Evolutionary conservation across 2,329 filamentous ascomycete genomes (phyloP), one percentile per base, ranked within the genome.

Genomic region (Fusarium begoniae): DNA sequence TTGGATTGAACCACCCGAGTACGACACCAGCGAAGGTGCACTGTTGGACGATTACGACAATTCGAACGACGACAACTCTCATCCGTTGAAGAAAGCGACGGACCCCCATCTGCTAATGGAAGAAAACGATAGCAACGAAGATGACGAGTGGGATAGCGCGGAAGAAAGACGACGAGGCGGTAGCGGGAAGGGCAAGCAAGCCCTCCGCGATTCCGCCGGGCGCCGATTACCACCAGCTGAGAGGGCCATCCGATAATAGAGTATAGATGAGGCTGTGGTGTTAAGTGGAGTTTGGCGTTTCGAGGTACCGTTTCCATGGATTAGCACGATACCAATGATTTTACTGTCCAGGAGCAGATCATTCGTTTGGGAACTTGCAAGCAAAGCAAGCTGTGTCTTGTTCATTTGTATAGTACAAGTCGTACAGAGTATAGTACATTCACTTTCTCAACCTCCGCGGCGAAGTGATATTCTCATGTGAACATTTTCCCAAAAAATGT

Each of bases 1-100:
- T 79, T 96, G 94, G 94, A 90, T 96, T 72, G 89, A 92, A 51
- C 91, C 93, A 56, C 94, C 94, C 5, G 93, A 95, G 76, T 92
- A 90, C 78, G 92, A 94, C 68, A 91, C 89, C 22, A 90, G 90
- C 40, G 92, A 94, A 69, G 93, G 92, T 68, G 91, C 91, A 79
- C 84, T 94, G 67, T 81, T 94, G 62, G 89, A 90, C 43, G 86
- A 88, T 57, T 85, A 89, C 65, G 84, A 87, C 24, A 80, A 84
- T 30, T 80, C 83, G 51, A 82, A 87, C 71, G 91, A 90, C 84
- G 91, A 90, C 83, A 85, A 85, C 75, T 87, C 87, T 66, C 86
- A 85, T 69, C 93, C 91, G 90, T 83, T 92, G 60, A 83, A 85
- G 60, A 83, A 85, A 53, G 78, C 81, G 50, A 78, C 79, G n/a